A percentile compares a stretch with the other conserved stretches of the same genome.
Evolutionary conservation across 495 filamentous ascomycete species (phyloP).

Genomic region (Staphylotrichum longicolle): DNA sequence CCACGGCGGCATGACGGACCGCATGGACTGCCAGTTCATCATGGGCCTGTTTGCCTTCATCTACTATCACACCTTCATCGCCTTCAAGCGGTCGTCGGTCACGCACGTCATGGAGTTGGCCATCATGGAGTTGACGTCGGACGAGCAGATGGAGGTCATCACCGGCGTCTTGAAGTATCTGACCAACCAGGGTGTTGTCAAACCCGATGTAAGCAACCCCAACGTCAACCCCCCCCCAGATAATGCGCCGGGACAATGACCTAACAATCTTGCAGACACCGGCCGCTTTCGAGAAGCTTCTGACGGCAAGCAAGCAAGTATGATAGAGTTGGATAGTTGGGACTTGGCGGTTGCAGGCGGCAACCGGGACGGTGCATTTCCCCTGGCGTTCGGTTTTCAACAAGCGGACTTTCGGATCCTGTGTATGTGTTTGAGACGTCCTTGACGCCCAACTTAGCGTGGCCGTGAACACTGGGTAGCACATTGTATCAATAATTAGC

Average conservation of each 20-base stretch:
- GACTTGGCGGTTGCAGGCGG: neutral
- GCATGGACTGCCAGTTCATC: constrained; percentile 99
- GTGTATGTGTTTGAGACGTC: neutral
- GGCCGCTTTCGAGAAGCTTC: constrained; percentile 15
- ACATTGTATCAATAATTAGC: neutral
- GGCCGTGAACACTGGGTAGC: constrained; percentile 4
- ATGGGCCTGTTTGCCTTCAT: constrained; percentile 99
- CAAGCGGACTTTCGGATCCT: constrained; percentile 17
- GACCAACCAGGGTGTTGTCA: constrained; percentile 66
- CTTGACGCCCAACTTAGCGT: neutral
- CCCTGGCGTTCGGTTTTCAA: constrained; percentile 23
- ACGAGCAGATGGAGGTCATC: constrained; percentile 88
- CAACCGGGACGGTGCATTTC: constrained; percentile 15
- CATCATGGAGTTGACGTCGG: constrained; percentile 75
- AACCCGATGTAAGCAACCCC: constrained; percentile 18
- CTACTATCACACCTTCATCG: constrained; percentile 98
- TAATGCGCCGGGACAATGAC: neutral
- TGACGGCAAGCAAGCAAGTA: constrained; percentile 8
- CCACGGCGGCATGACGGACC: constrained; percentile 96
- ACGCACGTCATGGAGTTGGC: constrained; percentile 84
- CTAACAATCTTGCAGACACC: constrained; percentile 10
- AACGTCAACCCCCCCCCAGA: neutral
- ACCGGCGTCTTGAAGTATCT: constrained; percentile 80
- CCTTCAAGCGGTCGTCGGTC: constrained; percentile 73
- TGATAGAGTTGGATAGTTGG: constrained; percentile 8